These are phyloP conservation scores for Marsdenia floribunda DNA, from an alignment of 257 asterid species.

Conservation along the genomic window DNA sequence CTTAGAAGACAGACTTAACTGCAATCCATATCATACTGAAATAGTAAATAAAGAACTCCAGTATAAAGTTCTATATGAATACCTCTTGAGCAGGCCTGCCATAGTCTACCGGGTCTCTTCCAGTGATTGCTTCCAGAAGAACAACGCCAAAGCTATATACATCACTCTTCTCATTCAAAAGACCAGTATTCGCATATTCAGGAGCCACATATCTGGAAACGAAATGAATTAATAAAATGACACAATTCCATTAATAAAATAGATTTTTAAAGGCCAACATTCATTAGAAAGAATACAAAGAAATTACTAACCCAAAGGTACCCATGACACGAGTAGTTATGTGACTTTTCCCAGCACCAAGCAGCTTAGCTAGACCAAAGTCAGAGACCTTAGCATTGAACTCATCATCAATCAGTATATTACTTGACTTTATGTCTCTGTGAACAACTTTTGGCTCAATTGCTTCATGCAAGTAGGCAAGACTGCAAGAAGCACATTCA, in stretches of 20 bases:
- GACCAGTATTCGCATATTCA: constrained; percentile 92
- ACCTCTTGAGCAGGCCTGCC: constrained; percentile 96
- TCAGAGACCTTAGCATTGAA: constrained; percentile 93
- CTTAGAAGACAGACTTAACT: neutral
- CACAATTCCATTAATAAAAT: neutral
- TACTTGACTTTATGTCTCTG: constrained; percentile 90
- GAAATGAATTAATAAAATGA: neutral
- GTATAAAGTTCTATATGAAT: neutral
- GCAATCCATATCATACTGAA: neutral
- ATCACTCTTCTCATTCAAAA: constrained; percentile 89
- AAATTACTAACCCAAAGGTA: constrained; percentile 74
- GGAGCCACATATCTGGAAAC: constrained; percentile 89
- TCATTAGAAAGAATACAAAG: constrained; percentile 5
- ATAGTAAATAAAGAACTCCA: neutral
- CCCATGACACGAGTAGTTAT: constrained; percentile 98
- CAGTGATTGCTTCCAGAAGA: constrained; percentile 82
- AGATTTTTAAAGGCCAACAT: neutral
- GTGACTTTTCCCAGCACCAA: constrained; percentile 91
- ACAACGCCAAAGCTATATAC: constrained; percentile 92
- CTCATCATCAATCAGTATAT: constrained; percentile 83
- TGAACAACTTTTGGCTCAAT: constrained; percentile 97
- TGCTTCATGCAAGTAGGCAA: constrained; percentile 90
- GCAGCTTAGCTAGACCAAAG: constrained; percentile 91
- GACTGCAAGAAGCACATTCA: constrained; percentile 42
- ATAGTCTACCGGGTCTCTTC: constrained; percentile 97